Evolutionary conservation across 352 stramenopile genomes (phyloP).

Genomic region (Salisapilia sapeloensis): DNA sequence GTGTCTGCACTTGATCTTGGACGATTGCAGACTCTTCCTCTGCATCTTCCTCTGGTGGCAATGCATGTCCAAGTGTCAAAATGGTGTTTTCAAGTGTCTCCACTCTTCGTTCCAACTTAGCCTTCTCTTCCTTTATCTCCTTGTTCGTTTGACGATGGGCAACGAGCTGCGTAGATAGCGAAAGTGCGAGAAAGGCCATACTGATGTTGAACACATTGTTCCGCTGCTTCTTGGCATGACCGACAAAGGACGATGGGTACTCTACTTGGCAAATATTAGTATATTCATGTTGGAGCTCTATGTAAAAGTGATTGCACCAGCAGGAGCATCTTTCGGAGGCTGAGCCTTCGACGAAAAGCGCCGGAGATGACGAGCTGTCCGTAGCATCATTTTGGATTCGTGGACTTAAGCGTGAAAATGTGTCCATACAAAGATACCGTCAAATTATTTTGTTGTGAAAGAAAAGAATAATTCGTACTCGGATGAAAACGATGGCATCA

Average conservation of each 20-base stretch:
- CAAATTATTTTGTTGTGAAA: neutral
- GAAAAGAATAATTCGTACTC: too few species aligned
- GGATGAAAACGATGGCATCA: too few species aligned
- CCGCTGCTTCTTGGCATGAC: conserved; percentile 59
- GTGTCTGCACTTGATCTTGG: conserved; percentile 13
- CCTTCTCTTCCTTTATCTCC: conserved; percentile 13
- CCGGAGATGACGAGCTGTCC: too few species aligned
- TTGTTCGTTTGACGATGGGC: conserved; percentile 51
- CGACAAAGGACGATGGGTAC: conserved; percentile 72
- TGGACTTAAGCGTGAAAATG: neutral
- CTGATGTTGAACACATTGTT: conserved; percentile 79
- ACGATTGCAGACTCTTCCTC: conserved; percentile 25
- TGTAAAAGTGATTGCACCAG: too few species aligned
- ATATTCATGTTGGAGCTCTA: neutral
- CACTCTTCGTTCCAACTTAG: conserved; percentile 25
- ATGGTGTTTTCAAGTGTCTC: conserved; percentile 42
- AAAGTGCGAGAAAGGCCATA: conserved; percentile 66
- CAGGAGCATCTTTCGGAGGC: too few species aligned
- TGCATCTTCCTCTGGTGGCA: conserved; percentile 40
- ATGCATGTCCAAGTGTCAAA: conserved; percentile 26
- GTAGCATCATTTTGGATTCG: too few species aligned
- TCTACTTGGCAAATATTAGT: conserved; percentile 7
- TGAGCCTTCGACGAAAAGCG: too few species aligned
- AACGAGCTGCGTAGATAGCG: conserved; percentile 70
- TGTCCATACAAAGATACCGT: neutral